Evolutionary conservation across 1,139 yeast species (phyloP).

Genomic region (Sugiyamaella sp.): DNA sequence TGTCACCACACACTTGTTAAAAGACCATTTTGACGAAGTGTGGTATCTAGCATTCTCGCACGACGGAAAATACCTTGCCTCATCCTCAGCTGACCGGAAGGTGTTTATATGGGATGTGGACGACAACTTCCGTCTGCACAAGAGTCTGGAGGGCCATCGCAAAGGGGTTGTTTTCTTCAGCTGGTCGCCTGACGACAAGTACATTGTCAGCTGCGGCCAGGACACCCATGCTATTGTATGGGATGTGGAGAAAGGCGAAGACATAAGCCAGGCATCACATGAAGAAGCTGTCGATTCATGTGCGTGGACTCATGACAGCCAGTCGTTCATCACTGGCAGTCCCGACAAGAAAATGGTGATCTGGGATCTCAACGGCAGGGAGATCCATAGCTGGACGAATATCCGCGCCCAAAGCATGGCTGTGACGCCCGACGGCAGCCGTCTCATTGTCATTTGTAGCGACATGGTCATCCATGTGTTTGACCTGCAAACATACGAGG

Average conservation of each 20-base stretch:
- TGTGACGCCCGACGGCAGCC: conserved; percentile 65
- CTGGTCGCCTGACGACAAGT: conserved; percentile 76
- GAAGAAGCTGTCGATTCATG: conserved; percentile 59
- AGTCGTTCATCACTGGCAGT: conserved; percentile 70
- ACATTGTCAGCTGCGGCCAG: conserved; percentile 66
- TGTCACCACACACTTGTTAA: conserved; percentile 45
- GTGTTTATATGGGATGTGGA: conserved; percentile 68
- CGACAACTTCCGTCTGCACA: conserved; percentile 52
- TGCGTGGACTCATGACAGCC: conserved; percentile 69
- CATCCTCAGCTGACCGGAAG: conserved; percentile 72
- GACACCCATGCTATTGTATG: conserved; percentile 71
- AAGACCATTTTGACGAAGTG: conserved; percentile 70
- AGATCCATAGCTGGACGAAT: conserved; percentile 47
- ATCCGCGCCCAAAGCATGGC: conserved; percentile 68
- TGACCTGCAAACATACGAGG: conserved; percentile 45
- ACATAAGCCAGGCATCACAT: conserved; percentile 36
- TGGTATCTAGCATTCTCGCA: conserved; percentile 85
- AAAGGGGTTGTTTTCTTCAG: conserved; percentile 68
- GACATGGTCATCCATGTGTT: conserved; percentile 50
- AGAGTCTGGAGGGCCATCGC: conserved; percentile 50
- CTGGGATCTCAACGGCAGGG: conserved; percentile 49
- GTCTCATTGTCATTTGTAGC: conserved; percentile 63
- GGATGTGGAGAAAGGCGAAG: conserved; percentile 53
- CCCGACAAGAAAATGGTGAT: conserved; percentile 74
- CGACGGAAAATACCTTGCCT: conserved; percentile 71